Conservation (phyloP, 1,284 basidiomycete genomes). For the Papiliotrema fonsecae region DNA sequence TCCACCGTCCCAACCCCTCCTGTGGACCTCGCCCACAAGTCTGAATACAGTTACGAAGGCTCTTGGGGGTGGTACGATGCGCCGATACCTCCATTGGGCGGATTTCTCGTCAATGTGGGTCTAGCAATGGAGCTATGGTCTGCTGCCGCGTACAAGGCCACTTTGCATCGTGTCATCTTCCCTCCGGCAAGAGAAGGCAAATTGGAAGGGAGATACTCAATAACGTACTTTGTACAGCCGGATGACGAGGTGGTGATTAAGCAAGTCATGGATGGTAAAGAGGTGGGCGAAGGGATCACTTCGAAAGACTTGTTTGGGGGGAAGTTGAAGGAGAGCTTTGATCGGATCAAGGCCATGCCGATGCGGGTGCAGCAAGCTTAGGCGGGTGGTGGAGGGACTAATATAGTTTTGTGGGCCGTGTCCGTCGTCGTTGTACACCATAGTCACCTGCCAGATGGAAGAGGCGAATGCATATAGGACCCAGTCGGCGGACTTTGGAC, state of each 20-base stretch:
- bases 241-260: constrained; percentile 22
- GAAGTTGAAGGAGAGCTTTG: constrained; percentile 22
- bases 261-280: constrained; percentile 18
- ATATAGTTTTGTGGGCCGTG: too few relatives aligned
- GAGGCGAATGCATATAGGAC: too few relatives aligned
- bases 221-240: constrained; percentile 23
- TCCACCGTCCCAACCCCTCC: constrained; percentile 1
- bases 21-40: not conserved
- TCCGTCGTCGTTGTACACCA: not conserved
- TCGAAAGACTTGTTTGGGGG: constrained; percentile 22
- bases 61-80: constrained; percentile 17
- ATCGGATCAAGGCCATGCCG: constrained; percentile 11
- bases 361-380: not conserved
- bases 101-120: constrained; percentile 23
- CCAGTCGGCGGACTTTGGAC: too few relatives aligned
- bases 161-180: constrained; percentile 21
- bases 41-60: constrained; percentile 2
- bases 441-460: too few relatives aligned
- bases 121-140: constrained; percentile 26
- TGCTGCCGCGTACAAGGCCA: constrained; percentile 18
- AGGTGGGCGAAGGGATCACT: constrained; percentile 16
- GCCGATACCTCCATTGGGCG: constrained; percentile 17
- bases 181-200: constrained; percentile 7
- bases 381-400: too few relatives aligned
- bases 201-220: constrained; percentile 13